A percentile compares a stretch with the other conserved stretches of the same genome.
Conservation (phyloP, 164 flowering plant species). For the Liquidambar formosana region DNA sequence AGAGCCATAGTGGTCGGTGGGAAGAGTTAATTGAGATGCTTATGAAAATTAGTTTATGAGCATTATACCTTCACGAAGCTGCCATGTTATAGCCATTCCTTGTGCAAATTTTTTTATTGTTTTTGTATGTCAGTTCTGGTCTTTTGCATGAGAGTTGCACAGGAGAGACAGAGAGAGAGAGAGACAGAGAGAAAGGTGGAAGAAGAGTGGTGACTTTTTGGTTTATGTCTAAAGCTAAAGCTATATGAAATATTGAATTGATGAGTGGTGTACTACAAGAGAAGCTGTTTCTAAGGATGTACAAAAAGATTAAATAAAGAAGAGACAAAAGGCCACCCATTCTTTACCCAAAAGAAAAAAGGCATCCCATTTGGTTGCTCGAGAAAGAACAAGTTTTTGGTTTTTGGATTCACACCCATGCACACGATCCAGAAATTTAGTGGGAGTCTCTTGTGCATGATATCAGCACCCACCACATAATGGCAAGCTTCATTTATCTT, state of each 20-base stretch:
- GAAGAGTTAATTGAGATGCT: background rate
- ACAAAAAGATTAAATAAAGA: too few species aligned
- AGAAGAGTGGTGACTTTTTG: background rate
- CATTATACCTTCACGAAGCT: slow-evolving; percentile 7
- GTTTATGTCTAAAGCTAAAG: background rate
- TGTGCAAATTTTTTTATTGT: background rate
- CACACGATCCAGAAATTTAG: too few species aligned
- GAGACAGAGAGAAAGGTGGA: background rate
- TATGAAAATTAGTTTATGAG: slow-evolving; percentile 4
- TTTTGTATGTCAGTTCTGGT: slow-evolving; percentile 1
- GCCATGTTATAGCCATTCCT: slow-evolving; percentile 12
- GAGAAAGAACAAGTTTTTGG: background rate
- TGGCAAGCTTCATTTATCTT: too few species aligned
- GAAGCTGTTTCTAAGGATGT: too few species aligned
- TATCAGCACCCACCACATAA: too few species aligned
- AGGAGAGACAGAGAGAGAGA: background rate
- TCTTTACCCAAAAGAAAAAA: too few species aligned
- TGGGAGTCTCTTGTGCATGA: too few species aligned
- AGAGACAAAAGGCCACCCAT: too few species aligned
- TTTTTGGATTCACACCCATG: too few species aligned
- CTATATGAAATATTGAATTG: background rate
- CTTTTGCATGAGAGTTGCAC: slow-evolving; percentile 6
- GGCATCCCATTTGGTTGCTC: too few species aligned
- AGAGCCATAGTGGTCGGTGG: background rate
- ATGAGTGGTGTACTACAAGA: too few species aligned